phyloP scores from a whole-genome alignment of 2,329 filamentous ascomycete species.

The Venturia oleaginea region DNA sequence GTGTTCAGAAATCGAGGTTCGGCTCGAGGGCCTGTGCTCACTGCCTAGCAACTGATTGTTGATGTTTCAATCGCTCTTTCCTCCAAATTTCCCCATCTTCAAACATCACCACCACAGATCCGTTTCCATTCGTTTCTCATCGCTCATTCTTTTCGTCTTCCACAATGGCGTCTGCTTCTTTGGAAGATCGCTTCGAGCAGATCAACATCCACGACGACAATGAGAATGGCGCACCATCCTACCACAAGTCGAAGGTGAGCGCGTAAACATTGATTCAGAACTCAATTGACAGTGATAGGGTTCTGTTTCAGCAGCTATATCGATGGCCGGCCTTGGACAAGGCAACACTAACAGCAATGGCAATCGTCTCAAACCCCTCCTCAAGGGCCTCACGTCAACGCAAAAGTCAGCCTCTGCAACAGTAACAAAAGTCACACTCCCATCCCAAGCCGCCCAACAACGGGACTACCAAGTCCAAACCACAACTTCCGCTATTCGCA shows the following conservation, averaged over 20 bases:
- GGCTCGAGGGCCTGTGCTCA: conserved; percentile 1
- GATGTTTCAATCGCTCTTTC: not conserved
- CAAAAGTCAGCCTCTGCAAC: conserved; percentile 36
- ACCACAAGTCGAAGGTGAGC: conserved; percentile 69
- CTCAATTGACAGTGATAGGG: conserved; percentile 25
- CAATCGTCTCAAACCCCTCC: conserved; percentile 65
- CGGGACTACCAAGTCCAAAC: conserved; percentile 22
- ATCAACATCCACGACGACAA: conserved; percentile 12
- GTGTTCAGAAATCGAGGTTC: not conserved
- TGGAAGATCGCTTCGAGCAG: conserved; percentile 12
- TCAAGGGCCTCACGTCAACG: conserved; percentile 55
- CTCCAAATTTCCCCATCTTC: not conserved
- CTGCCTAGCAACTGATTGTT: conserved; percentile 5
- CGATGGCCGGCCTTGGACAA: conserved; percentile 37
- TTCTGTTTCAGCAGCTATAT: conserved; percentile 38
- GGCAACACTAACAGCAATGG: conserved; percentile 30
- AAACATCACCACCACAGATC: not conserved
- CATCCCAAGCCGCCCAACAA: conserved; percentile 55
- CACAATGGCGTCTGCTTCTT: not conserved
- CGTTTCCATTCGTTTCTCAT: not conserved
- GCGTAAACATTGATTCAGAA: not conserved
- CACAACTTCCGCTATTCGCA: conserved; percentile 30
- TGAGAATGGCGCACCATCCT: conserved; percentile 23
- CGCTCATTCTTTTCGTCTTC: not conserved
- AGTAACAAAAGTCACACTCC: conserved; percentile 56